Percentiles rank a stretch among this genome's conserved stretches.
Evolutionary conservation across 768 basidiomycete species (phyloP).

Genomic region (Rhodosporidiobolus odoratus): DNA sequence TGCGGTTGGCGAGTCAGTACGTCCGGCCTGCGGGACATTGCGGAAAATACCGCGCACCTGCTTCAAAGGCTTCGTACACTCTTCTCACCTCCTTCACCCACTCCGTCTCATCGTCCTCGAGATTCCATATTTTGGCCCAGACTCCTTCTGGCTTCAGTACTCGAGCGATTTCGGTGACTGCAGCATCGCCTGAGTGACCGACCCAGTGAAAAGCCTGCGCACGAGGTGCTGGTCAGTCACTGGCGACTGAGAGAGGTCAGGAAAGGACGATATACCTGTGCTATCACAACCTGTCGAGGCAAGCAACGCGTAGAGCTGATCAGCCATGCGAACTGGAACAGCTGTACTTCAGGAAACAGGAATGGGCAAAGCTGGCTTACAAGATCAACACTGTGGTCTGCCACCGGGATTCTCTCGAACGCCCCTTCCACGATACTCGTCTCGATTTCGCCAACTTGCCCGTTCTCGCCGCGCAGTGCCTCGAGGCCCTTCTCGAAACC

Average conservation of each 20-base stretch:
- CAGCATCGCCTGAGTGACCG: slow-evolving; percentile 68
- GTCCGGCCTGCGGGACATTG: too few species aligned
- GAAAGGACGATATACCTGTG: slow-evolving; percentile 8
- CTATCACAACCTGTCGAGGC: slow-evolving; percentile 16
- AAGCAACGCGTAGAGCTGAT: too few species aligned
- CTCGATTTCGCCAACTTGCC: slow-evolving; percentile 33
- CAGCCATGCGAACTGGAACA: too few species aligned
- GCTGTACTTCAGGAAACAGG: too few species aligned
- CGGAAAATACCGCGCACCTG: too few species aligned
- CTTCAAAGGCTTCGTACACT: slow-evolving; percentile 46
- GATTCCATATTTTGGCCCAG: slow-evolving; percentile 78
- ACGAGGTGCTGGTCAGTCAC: slow-evolving; percentile 8
- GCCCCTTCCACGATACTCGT: slow-evolving; percentile 60
- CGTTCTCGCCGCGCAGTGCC: neutral
- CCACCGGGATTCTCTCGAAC: slow-evolving; percentile 61
- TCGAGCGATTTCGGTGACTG: slow-evolving; percentile 69
- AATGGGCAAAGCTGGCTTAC: slow-evolving; percentile 28
- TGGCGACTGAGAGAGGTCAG: neutral
- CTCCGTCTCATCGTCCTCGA: slow-evolving; percentile 66
- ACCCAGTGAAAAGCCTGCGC: slow-evolving; percentile 84
- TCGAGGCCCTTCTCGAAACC: slow-evolving; percentile 55
- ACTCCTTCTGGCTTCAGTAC: slow-evolving; percentile 71
- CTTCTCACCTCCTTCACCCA: slow-evolving; percentile 74
- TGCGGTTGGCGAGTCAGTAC: slow-evolving; percentile 51
- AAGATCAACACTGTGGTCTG: slow-evolving; percentile 68